phyloP scores from a whole-genome alignment of 371 early-diverging fungal genomes.

The Mortierella sp. region DNA sequence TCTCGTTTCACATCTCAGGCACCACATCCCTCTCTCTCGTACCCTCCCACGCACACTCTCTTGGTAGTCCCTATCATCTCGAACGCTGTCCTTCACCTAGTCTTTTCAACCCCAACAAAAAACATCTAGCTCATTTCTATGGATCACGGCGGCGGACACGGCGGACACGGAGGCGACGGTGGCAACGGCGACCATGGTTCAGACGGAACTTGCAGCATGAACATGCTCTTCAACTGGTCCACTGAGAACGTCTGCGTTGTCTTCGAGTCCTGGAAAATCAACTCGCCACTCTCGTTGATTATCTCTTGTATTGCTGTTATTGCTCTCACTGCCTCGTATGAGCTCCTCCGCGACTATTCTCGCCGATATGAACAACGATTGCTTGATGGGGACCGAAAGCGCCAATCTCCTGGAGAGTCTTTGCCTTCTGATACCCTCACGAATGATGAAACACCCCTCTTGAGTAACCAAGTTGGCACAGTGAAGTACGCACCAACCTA shows the following conservation, averaged over 20 bases:
- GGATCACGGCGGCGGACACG: constrained; percentile 7
- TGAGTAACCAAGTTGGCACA: too few species aligned
- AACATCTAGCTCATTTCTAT: background rate
- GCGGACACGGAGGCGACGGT: constrained; percentile 25
- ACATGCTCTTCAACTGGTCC: constrained; percentile 88
- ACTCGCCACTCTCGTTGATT: constrained; percentile 58
- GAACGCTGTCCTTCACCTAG: background rate
- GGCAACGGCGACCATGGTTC: constrained; percentile 17
- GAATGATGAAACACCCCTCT: too few species aligned
- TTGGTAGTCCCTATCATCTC: too few species aligned
- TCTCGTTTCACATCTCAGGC: too few species aligned
- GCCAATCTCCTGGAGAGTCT: constrained; percentile 22
- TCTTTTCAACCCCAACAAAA: background rate
- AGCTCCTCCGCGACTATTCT: constrained; percentile 64
- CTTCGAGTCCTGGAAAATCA: constrained; percentile 80
- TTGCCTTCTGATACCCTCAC: background rate
- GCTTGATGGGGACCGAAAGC: constrained; percentile 47
- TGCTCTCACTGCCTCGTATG: constrained; percentile 70
- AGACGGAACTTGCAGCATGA: constrained; percentile 39
- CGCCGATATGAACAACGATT: constrained; percentile 60
- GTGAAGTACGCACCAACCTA: too few species aligned
- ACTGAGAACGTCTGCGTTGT: constrained; percentile 80
- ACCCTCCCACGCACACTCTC: background rate
- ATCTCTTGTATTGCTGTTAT: constrained; percentile 69
- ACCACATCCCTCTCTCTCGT: background rate